Conservation (phyloP, 345 rosid genomes). For the Populus deltoides region DNA sequence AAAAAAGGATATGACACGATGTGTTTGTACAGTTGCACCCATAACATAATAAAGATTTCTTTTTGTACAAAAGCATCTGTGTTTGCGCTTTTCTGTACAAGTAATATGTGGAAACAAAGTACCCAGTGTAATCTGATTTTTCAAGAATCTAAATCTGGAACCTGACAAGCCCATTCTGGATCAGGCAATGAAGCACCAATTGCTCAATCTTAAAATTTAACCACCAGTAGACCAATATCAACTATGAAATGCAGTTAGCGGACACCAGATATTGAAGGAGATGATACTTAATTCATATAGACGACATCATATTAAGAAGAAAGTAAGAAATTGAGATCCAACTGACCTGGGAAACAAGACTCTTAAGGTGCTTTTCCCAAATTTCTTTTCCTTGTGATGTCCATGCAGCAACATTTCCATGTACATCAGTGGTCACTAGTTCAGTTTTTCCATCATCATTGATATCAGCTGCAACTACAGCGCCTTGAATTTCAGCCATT, state of each 20-base stretch:
- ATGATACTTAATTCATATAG: not conserved
- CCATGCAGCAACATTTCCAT: constrained; percentile 99
- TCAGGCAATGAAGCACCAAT: not conserved
- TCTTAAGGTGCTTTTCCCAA: constrained; percentile 88
- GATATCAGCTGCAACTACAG: constrained; percentile 94
- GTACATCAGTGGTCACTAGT: constrained; percentile 88
- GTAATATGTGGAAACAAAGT: not conserved
- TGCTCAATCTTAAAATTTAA: not conserved
- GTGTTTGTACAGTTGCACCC: not conserved
- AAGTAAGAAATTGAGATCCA: constrained; percentile 6
- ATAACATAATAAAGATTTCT: not conserved
- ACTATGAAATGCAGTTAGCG: not conserved
- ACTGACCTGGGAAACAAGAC: constrained; percentile 88
- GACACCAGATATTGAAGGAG: not conserved
- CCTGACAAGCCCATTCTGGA: not conserved
- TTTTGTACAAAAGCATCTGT: not conserved
- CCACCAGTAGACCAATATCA: not conserved
- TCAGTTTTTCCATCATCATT: constrained; percentile 99
- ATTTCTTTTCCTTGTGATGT: constrained; percentile 85
- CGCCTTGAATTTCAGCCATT: constrained; percentile 99
- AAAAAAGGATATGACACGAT: not conserved
- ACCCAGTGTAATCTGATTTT: not conserved
- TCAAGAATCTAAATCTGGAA: not conserved
- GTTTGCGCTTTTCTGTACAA: not conserved
- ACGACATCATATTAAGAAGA: not conserved